These are phyloP conservation scores for Barbarea vulgaris DNA, from an alignment of 345 rosid genomes.

Conservation along the genomic window DNA sequence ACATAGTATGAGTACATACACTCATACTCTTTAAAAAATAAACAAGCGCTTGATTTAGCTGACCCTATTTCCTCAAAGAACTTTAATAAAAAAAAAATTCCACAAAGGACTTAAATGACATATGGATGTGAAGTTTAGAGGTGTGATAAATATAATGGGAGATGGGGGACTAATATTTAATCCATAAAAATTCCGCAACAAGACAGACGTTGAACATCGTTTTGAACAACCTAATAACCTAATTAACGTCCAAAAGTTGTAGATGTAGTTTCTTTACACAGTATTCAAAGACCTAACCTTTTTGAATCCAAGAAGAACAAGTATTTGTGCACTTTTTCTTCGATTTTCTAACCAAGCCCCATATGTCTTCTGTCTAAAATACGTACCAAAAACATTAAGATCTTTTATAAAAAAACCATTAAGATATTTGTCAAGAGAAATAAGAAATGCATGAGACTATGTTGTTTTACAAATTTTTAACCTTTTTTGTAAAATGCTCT, in stretches of 20 bases:
- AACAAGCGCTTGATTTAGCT: not conserved
- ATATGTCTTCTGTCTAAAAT: slow-evolving; percentile 18
- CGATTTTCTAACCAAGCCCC: slow-evolving; percentile 23
- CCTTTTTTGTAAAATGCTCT: not conserved
- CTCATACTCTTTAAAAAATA: not conserved
- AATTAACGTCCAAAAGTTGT: slow-evolving; percentile 44
- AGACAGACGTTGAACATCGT: slow-evolving; percentile 42
- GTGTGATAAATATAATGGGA: slow-evolving; percentile 23
- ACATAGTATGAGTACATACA: not conserved
- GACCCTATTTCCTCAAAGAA: not conserved
- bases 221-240: slow-evolving; percentile 43
- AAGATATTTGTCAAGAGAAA: slow-evolving; percentile 3
- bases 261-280: slow-evolving; percentile 42
- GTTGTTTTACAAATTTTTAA: not conserved
- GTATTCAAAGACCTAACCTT: slow-evolving; percentile 44
- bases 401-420: not conserved
- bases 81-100: too few relatives aligned
- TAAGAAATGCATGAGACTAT: slow-evolving; percentile 12
- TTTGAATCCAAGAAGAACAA: slow-evolving; percentile 43
- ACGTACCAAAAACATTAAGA: slow-evolving; percentile 16
- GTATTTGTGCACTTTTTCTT: slow-evolving; percentile 39
- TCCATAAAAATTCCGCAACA: slow-evolving; percentile 29
- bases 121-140: slow-evolving; percentile 37
- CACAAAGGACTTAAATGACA: slow-evolving; percentile 22
- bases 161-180: slow-evolving; percentile 28